Conservation (phyloP, 306 rosid genomes). For the Trifolium subterraneum region DNA sequence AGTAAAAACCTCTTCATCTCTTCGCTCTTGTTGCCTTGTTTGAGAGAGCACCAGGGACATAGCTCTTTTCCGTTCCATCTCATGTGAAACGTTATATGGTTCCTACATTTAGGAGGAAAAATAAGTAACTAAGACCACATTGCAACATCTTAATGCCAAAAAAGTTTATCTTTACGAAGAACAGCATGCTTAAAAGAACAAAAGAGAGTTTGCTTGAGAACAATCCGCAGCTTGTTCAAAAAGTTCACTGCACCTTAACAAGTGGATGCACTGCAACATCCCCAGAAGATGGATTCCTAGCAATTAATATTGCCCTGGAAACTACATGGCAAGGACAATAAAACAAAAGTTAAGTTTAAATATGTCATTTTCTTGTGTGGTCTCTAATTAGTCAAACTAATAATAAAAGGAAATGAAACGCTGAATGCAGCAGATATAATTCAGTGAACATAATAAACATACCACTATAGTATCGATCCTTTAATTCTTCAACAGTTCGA, state of each 20-base stretch:
- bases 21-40: constrained; percentile 84
- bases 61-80: constrained; percentile 82
- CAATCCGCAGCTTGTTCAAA: constrained; percentile 21
- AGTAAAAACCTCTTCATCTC: constrained; percentile 78
- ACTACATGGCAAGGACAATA: constrained; percentile 50
- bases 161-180: constrained; percentile 13
- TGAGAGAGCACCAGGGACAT: constrained; percentile 92
- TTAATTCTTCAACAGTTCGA: constrained; percentile 84
- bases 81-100: constrained; percentile 76
- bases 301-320: constrained; percentile 62
- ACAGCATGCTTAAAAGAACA: not conserved
- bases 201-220: constrained; percentile 30
- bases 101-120: constrained; percentile 59
- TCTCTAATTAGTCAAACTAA: constrained; percentile 25
- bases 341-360: constrained; percentile 27
- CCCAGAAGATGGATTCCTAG: constrained; percentile 71
- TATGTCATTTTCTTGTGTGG: constrained; percentile 14
- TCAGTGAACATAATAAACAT: constrained; percentile 39
- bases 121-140: constrained; percentile 24
- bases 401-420: constrained; percentile 25
- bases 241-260: constrained; percentile 63
- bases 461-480: constrained; percentile 91
- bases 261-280: constrained; percentile 71
- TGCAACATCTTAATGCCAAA: constrained; percentile 14
- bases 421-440: constrained; percentile 20